Evolutionary conservation across 2,329 filamentous ascomycete species (phyloP).

Genomic region (Pseudogymnoascus sp.): DNA sequence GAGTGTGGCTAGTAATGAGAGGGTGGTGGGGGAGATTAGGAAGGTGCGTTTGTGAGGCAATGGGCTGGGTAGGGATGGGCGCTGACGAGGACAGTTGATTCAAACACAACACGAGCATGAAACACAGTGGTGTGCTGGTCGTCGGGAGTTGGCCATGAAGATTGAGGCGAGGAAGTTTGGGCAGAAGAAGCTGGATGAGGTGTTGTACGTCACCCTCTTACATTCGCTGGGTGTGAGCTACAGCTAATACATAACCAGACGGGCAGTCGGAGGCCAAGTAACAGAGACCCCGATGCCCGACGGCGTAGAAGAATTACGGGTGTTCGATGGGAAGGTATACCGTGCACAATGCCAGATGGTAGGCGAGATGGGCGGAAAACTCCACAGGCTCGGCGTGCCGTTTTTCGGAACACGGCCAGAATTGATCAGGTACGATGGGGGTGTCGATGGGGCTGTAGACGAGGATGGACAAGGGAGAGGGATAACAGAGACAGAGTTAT

Average conservation of each 20-base stretch:
- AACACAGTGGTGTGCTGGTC: constrained; percentile 48
- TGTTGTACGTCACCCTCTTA: constrained; percentile 36
- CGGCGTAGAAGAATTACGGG: constrained; percentile 44
- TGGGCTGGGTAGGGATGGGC: not conserved
- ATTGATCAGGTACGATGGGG: constrained; percentile 31
- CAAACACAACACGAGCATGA: constrained; percentile 55
- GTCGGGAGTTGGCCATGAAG: constrained; percentile 41
- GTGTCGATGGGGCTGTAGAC: constrained; percentile 16
- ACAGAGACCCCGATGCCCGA: constrained; percentile 25
- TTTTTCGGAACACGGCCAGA: constrained; percentile 47
- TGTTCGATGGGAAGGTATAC: constrained; percentile 56
- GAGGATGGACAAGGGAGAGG: constrained; percentile 17
- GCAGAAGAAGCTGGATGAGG: constrained; percentile 44
- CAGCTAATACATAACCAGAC: constrained; percentile 24
- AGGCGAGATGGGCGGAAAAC: constrained; percentile 43
- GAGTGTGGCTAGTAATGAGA: constrained; percentile 37
- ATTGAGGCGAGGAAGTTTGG: constrained; percentile 43
- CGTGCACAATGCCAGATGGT: constrained; percentile 51
- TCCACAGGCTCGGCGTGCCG: constrained; percentile 50
- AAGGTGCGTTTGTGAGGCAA: constrained; percentile 14
- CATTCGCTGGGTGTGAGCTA: constrained; percentile 12
- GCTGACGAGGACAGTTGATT: constrained; percentile 41
- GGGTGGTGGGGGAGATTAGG: constrained; percentile 36
- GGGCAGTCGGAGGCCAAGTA: constrained; percentile 36
- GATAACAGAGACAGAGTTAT: constrained; percentile 34